Percentiles rank a stretch among this genome's conserved stretches.
Evolutionary conservation across 331 rosid genomes (phyloP).

Genomic region (Phaseolus coccineus): DNA sequence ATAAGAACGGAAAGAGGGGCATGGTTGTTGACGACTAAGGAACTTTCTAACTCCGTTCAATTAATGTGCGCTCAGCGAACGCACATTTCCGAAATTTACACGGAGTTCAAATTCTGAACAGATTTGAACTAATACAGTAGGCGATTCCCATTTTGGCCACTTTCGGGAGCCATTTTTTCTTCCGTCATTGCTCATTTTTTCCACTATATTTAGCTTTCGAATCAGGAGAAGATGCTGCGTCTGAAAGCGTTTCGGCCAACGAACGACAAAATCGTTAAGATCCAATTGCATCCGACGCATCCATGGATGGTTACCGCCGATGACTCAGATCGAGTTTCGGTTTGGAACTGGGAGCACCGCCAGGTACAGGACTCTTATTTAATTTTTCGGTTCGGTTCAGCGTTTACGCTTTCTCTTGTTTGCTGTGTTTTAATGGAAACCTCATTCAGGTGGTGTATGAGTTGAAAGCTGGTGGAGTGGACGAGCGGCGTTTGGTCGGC

Average conservation of each 20-base stretch:
- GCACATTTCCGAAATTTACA: slow-evolving; percentile 46
- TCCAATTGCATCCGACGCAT: slow-evolving; percentile 97
- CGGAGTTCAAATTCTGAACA: slow-evolving; percentile 12
- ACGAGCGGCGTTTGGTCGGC: slow-evolving; percentile 95
- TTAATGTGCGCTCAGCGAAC: slow-evolving; percentile 45
- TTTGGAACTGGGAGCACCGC: slow-evolving; percentile 99
- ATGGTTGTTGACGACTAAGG: slow-evolving; percentile 13
- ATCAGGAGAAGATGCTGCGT: slow-evolving; percentile 67
- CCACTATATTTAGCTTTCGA: neutral
- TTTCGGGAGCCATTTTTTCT: slow-evolving; percentile 18
- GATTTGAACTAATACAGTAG: slow-evolving; percentile 35
- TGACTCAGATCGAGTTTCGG: slow-evolving; percentile 96
- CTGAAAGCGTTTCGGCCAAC: slow-evolving; percentile 91
- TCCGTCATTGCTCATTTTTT: neutral
- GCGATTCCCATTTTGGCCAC: slow-evolving; percentile 42
- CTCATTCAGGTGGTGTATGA: slow-evolving; percentile 82
- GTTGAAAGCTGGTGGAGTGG: slow-evolving; percentile 98
- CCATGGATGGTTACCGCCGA: slow-evolving; percentile 99
- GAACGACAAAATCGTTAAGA: slow-evolving; percentile 89
- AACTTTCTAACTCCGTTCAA: neutral
- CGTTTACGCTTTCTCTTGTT: neutral
- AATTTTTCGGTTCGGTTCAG: neutral
- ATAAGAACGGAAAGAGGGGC: slow-evolving; percentile 10
- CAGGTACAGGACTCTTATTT: slow-evolving; percentile 59
- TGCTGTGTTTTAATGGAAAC: slow-evolving; percentile 17